These are phyloP conservation scores for Suhomyces bokatorum DNA, from an alignment of 1,139 yeast genomes.

Conservation along the genomic window DNA sequence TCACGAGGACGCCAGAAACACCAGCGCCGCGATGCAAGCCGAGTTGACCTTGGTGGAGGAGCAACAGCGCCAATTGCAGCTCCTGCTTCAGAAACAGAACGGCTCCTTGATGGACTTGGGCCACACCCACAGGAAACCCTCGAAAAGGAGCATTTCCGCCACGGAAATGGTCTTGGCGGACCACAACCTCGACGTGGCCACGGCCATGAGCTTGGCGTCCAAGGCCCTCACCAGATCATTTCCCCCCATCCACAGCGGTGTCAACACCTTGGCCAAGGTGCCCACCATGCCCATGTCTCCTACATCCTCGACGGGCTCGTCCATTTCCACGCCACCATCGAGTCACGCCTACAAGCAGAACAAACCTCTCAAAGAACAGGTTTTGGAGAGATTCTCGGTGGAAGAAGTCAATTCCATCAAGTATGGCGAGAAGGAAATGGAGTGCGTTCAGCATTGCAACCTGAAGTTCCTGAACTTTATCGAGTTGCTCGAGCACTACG, in stretches of 20 bases:
- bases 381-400: conserved; percentile 10
- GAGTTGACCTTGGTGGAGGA: conserved; percentile 7
- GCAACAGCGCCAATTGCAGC: conserved; percentile 8
- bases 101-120: not conserved
- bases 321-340: conserved; percentile 7
- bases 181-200: conserved; percentile 13
- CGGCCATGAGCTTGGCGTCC: conserved; percentile 18
- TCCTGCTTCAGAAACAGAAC: conserved; percentile 7
- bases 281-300: conserved; percentile 8
- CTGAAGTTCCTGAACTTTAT: conserved; percentile 12
- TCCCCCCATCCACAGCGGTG: conserved; percentile 1
- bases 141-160: not conserved
- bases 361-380: conserved; percentile 7
- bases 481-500: conserved; percentile 16
- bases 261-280: conserved; percentile 1
- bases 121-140: not conserved
- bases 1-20: not conserved
- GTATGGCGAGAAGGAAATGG: conserved; percentile 13
- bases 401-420: conserved; percentile 10
- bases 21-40: not conserved
- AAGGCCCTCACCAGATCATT: conserved; percentile 11
- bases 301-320: conserved; percentile 5
- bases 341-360: not conserved
- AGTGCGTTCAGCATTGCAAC: conserved; percentile 15
- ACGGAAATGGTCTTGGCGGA: conserved; percentile 4